phyloP scores from a whole-genome alignment of 192 early-diverging fungal genomes.

The Phycomyces blakesleeanus region DNA sequence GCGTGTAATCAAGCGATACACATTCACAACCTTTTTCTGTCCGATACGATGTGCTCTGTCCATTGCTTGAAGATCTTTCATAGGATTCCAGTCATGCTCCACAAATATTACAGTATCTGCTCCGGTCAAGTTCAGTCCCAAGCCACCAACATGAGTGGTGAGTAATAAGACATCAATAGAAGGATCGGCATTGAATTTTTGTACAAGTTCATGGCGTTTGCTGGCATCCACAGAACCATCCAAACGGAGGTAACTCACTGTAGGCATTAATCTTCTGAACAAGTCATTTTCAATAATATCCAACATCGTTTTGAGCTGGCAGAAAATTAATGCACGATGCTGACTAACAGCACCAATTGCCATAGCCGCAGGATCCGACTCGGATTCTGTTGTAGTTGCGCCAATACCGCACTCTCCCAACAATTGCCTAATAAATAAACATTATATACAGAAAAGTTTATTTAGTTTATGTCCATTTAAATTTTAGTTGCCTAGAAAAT shows the following conservation, averaged over 20 bases:
- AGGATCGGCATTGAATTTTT: conserved; percentile 93
- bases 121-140: conserved; percentile 96
- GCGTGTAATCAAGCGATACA: conserved; percentile 94
- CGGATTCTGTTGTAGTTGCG: conserved; percentile 44
- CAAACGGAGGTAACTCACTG: conserved; percentile 88
- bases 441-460: no score
- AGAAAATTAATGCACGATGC: conserved; percentile 96
- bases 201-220: conserved; percentile 85
- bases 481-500: no score
- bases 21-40: conserved; percentile 95
- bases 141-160: conserved; percentile 95
- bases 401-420: conserved; percentile 96
- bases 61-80: conserved; percentile 99
- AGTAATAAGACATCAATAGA: conserved; percentile 91
- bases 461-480: no score
- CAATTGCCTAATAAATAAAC: conserved; percentile 58
- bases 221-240: conserved; percentile 86
- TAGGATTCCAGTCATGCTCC: conserved; percentile 99
- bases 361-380: conserved; percentile 43
- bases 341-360: conserved; percentile 59
- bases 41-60: conserved; percentile 98
- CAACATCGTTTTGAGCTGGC: conserved; percentile 92
- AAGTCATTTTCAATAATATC: conserved; percentile 95
- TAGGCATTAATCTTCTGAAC: conserved; percentile 76
- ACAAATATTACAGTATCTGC: conserved; percentile 99